These are phyloP conservation scores for Pleurotus cornucopiae DNA, from an alignment of 768 basidiomycete genomes.

Conservation along the genomic window DNA sequence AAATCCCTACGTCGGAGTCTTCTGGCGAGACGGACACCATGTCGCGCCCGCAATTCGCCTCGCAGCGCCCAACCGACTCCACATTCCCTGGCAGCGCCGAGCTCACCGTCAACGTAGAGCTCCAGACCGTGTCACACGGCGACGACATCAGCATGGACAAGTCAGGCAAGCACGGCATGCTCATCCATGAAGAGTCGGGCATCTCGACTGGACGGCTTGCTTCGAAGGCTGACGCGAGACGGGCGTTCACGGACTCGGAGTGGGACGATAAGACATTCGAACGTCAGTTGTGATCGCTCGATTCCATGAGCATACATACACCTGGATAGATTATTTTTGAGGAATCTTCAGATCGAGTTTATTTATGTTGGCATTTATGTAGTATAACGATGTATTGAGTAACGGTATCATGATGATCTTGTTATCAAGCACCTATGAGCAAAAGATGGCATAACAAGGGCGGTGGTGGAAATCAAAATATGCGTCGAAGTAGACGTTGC, in stretches of 20 bases:
- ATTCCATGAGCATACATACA: no score
- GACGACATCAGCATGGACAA: neutral
- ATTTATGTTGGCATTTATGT: no score
- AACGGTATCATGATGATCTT: no score
- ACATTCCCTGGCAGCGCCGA: neutral
- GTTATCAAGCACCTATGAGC: no score
- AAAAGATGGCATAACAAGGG: no score
- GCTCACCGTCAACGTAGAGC: conserved; percentile 5
- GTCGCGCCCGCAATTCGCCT: neutral
- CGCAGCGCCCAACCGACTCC: neutral
- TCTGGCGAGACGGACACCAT: neutral
- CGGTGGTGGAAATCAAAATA: no score
- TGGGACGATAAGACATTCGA: neutral
- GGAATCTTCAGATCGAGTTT: no score
- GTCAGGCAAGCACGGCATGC: neutral
- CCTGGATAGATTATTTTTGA: no score
- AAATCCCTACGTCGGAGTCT: neutral
- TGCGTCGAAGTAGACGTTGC: no score
- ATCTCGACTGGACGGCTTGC: neutral
- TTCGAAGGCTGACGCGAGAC: neutral
- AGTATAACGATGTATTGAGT: no score
- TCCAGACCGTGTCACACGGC: neutral
- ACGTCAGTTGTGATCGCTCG: neutral
- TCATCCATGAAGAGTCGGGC: neutral
- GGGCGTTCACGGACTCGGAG: neutral